Evolutionary conservation across 768 basidiomycete species (phyloP).

Genomic region (Tephrocybe sp.): DNA sequence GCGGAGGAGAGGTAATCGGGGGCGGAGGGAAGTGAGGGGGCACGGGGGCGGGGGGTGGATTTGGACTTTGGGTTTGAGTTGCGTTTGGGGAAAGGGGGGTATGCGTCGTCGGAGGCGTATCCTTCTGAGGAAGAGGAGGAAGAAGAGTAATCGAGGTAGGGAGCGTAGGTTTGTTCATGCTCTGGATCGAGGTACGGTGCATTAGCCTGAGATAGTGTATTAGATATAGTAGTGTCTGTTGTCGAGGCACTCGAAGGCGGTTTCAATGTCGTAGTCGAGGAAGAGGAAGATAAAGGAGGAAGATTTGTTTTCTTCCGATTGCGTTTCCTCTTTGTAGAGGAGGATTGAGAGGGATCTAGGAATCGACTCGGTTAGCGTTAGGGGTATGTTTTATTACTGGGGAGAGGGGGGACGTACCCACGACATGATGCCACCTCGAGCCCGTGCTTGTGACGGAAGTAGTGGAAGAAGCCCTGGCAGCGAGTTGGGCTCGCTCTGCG

Average conservation of each 20-base stretch:
- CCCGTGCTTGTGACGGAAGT: constrained; percentile 29
- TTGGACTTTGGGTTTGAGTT: constrained; percentile 13
- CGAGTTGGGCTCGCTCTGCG: constrained; percentile 62
- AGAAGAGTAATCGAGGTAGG: too few species aligned
- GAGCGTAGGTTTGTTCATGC: too few species aligned
- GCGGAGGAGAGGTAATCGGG: not conserved
- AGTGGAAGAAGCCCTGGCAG: too few species aligned
- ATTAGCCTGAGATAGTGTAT: too few species aligned
- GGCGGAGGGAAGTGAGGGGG: constrained; percentile 10
- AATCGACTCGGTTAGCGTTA: constrained; percentile 17
- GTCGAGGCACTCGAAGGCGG: not conserved
- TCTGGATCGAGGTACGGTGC: too few species aligned
- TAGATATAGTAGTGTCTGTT: not conserved
- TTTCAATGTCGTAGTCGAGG: not conserved
- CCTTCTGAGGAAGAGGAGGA: not conserved
- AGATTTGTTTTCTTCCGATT: constrained; percentile 27
- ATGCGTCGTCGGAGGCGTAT: constrained; percentile 2
- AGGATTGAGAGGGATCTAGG: constrained; percentile 24
- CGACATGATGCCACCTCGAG: constrained; percentile 37
- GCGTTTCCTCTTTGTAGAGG: constrained; percentile 24
- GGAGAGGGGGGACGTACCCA: constrained; percentile 29
- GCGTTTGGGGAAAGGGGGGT: constrained; percentile 6
- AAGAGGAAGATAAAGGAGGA: not conserved
- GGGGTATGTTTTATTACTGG: not conserved
- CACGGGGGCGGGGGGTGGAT: constrained; percentile 13